Conservation (phyloP, 2,329 filamentous ascomycete species). For the Alternaria longipes region DNA sequence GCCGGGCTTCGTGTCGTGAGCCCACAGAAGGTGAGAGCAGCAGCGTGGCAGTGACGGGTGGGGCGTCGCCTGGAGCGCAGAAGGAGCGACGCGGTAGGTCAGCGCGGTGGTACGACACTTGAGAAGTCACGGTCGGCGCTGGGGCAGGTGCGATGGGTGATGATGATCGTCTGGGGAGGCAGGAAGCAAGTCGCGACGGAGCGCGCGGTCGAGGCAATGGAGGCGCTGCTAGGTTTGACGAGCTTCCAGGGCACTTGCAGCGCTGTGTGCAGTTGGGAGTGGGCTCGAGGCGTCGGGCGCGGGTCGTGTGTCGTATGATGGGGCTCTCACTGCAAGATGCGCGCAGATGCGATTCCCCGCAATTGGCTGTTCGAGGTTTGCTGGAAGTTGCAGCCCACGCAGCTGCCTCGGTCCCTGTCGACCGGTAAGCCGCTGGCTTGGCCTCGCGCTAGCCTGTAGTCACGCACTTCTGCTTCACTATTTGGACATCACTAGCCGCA, state of each 20-base stretch:
- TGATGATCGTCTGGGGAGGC: constrained; percentile 10
- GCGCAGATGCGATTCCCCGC: constrained; percentile 37
- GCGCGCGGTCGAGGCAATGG: constrained; percentile 7
- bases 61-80: constrained; percentile 24
- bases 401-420: constrained; percentile 26
- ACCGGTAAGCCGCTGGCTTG: constrained; percentile 23
- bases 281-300: constrained; percentile 16
- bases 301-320: constrained; percentile 24
- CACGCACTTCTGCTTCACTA: background rate
- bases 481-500: background rate
- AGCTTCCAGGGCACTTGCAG: constrained; percentile 12
- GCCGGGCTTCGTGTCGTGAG: constrained; percentile 13
- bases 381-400: constrained; percentile 22
- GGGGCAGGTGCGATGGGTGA: constrained; percentile 15
- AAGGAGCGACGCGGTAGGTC: constrained; percentile 35
- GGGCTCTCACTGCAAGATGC: constrained; percentile 20
- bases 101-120: constrained; percentile 19
- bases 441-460: constrained; percentile 4
- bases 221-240: constrained; percentile 12
- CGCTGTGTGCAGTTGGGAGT: constrained; percentile 6
- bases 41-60: constrained; percentile 20
- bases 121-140: constrained; percentile 15
- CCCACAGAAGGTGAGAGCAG: constrained; percentile 13
- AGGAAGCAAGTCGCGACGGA: constrained; percentile 1
- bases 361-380: constrained; percentile 38